phyloP scores from a whole-genome alignment of 305 asterid species.

The Fraxinus ornus region DNA sequence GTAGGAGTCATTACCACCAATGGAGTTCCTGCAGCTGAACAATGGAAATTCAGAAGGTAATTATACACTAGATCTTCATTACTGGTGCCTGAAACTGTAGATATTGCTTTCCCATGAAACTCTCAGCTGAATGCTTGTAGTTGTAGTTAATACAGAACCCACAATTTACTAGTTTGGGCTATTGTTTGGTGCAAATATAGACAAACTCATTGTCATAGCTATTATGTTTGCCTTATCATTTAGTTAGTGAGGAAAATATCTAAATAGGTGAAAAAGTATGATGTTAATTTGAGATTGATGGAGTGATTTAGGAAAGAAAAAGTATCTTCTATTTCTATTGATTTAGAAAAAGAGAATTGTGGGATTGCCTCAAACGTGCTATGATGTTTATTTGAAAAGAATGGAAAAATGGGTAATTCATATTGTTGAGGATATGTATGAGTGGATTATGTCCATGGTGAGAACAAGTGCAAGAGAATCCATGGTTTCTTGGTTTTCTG shows the following conservation, averaged over 20 bases:
- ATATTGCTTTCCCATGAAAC: constrained; percentile 1
- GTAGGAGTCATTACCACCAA: constrained; percentile 82
- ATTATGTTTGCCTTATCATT: not conserved
- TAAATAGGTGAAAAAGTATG: not conserved
- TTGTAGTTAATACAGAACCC: not conserved
- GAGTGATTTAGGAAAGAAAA: not conserved
- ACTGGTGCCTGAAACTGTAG: not conserved
- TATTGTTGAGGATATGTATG: not conserved
- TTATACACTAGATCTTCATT: constrained; percentile 18
- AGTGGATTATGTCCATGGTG: not conserved
- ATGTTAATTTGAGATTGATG: not conserved
- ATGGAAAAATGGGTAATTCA: not conserved
- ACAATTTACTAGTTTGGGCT: not conserved
- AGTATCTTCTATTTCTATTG: not conserved
- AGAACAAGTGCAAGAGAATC: not conserved
- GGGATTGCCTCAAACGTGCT: not conserved
- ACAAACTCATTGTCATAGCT: not conserved
- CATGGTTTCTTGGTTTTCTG: no score
- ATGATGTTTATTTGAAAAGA: not conserved
- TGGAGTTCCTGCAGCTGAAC: constrained; percentile 97
- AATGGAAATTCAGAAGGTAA: constrained; percentile 88
- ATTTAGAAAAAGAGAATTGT: not conserved
- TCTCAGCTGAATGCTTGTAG: not conserved
- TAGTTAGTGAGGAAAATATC: not conserved
- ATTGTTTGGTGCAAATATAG: not conserved